Base-by-base conservation (phyloP, 139 green algal genomes). In the Trebouxia sp. region DNA sequence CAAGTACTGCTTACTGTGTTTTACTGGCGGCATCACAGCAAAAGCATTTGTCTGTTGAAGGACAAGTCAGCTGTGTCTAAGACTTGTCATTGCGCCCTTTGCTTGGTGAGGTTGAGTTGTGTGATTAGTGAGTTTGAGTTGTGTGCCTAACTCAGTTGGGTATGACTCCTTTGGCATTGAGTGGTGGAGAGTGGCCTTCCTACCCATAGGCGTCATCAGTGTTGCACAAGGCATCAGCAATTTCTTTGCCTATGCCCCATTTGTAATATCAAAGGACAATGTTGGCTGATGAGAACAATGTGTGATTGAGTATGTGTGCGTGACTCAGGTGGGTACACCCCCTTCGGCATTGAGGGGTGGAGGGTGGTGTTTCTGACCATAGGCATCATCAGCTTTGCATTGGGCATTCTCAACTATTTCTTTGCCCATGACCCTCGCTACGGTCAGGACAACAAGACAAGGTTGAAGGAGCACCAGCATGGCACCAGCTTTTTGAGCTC, bases 171-270 rank as follows among this genome's bases (percentile, higher is more conserved):
- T 90, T 4, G 79, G 77, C 26, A 80, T 91, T 26, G 89, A 93
- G 37, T 91, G 91, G 28, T 95, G 91, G 91, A 72, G 91, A 10
- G 83, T 91, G 51, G 91, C 88, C 24, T 93, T 93, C 41, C 48
- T 90, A 9, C 70, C 65, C 17, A 75, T 93, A 22, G 90, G 87
- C 4, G 41, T 77, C 0, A 35, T 92, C 48, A 89, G 81, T 69
- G 12, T 87, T 9, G 17, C 87, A 5, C 82, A 80, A 0, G 85
- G 87, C 12, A 45, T 86, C n/a, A 88, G 84, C 78, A 41, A 80
- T 6, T 8, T 70, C 6, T 72, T 80, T 28, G 65, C 74, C 1
- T 26, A 72, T 1, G 87, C 89, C 26, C 85, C 87, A 1, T n/a
- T n/a, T n/a, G n/a, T n/a, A n/a, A n/a, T n/a, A n/a, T n/a, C n/a